These are phyloP conservation scores for Saussurea involucrata DNA, from an alignment of 129 eudicot genomes.

Conservation along the genomic window DNA sequence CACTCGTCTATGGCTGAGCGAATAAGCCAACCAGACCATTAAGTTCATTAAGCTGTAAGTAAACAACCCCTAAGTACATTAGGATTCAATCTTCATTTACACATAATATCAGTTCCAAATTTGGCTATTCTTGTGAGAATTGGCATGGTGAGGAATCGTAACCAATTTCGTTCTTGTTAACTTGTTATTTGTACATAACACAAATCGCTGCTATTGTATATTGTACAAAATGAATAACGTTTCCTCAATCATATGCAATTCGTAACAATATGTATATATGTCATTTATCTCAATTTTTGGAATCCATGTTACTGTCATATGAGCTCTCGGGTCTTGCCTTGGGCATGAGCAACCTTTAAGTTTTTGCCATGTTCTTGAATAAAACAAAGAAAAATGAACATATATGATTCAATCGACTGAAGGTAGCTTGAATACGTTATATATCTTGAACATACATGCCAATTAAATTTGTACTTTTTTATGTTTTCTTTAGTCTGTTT, in stretches of 20 bases:
- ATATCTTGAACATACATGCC: slow-evolving; percentile 5
- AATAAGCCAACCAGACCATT: too few species aligned
- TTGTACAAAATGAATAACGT: not conserved
- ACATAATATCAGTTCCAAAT: not conserved
- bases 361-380: not conserved
- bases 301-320: too few species aligned
- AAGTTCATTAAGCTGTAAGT: too few species aligned
- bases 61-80: too few species aligned
- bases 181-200: not conserved
- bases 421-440: not conserved
- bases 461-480: not conserved
- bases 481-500: not conserved
- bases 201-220: not conserved
- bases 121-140: not conserved
- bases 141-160: not conserved
- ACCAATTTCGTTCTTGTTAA: not conserved
- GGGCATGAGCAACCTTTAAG: too few species aligned
- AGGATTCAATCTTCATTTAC: not conserved
- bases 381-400: not conserved
- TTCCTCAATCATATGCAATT: not conserved
- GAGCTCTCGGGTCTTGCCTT: too few species aligned
- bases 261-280: not conserved
- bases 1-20: too few species aligned
- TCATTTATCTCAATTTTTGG: not conserved
- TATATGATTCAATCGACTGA: not conserved